Percentiles rank a stretch among this genome's conserved stretches.
Conservation (phyloP, 2,329 filamentous ascomycete genomes). For the Alternaria ethzedia region DNA sequence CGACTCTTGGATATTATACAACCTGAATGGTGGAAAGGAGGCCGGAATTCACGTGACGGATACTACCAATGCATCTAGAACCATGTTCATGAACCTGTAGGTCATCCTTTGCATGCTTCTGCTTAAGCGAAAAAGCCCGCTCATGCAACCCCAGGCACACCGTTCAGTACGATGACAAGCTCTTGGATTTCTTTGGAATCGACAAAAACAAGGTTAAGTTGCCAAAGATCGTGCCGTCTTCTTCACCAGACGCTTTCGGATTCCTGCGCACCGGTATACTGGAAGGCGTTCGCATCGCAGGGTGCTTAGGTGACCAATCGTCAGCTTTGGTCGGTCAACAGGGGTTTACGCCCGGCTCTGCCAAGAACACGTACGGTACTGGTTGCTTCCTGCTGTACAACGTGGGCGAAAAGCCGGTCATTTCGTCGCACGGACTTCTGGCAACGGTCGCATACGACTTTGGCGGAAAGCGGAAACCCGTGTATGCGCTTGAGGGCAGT, state of each 20-base stretch:
- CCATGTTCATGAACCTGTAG: conserved; percentile 89
- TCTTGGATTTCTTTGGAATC: conserved; percentile 81
- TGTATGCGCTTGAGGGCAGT: conserved; percentile 84
- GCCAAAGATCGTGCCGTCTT: conserved; percentile 84
- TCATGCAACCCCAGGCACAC: conserved; percentile 56
- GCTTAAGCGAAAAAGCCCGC: conserved; percentile 1
- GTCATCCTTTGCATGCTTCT: not conserved
- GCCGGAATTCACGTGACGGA: conserved; percentile 80
- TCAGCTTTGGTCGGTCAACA: conserved; percentile 85
- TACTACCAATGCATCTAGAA: conserved; percentile 84
- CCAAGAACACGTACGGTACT: conserved; percentile 92
- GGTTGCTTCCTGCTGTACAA: conserved; percentile 92
- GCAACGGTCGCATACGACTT: conserved; percentile 90
- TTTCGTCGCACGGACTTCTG: conserved; percentile 81
- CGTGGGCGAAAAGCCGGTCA: conserved; percentile 81
- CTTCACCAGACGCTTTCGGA: conserved; percentile 76
- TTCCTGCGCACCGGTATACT: conserved; percentile 69
- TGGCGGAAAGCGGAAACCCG: conserved; percentile 68
- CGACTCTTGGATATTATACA: conserved; percentile 87
- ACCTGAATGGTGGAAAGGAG: conserved; percentile 75
- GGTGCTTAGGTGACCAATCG: conserved; percentile 86
- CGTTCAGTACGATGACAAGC: conserved; percentile 76
- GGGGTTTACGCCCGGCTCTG: conserved; percentile 79
- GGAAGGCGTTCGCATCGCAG: conserved; percentile 75
- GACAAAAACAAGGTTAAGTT: conserved; percentile 74